Conservation (phyloP, 106 monocot species). For the Alisma plantagoaquatica region DNA sequence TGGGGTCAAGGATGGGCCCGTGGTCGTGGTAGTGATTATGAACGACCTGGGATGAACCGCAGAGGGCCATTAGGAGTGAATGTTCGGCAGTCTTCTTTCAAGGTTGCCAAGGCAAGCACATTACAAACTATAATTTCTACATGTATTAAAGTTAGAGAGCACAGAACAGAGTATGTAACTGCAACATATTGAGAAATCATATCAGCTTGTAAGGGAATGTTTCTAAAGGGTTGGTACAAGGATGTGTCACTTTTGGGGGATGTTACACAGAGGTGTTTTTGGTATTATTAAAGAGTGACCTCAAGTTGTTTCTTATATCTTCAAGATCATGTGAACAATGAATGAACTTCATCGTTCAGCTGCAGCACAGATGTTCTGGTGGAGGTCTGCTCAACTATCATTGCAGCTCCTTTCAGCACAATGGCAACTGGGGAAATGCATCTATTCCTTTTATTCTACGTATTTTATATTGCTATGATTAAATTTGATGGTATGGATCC, state of each 20-base stretch:
- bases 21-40: constrained; percentile 48
- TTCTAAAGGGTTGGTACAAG: constrained; percentile 9
- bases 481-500: constrained; percentile 4
- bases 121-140: constrained; percentile 47
- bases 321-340: no score
- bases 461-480: no score
- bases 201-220: background rate
- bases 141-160: constrained; percentile 37
- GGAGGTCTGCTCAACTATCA: no score
- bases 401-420: no score
- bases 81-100: constrained; percentile 47
- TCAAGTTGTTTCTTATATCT: constrained; percentile 29
- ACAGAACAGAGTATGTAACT: constrained; percentile 12
- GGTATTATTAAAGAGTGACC: background rate
- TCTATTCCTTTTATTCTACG: background rate
- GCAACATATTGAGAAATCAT: constrained; percentile 18
- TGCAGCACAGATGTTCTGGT: no score
- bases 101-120: constrained; percentile 94
- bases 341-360: constrained; percentile 5
- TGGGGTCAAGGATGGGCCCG: constrained; percentile 28
- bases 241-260: constrained; percentile 9
- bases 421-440: constrained; percentile 1
- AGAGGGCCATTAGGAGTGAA: constrained; percentile 64
- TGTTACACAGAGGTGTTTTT: constrained; percentile 13
- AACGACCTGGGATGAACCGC: constrained; percentile 39